Conservation (phyloP, 2,329 filamentous ascomycete species). For the Diplodia seriata region DNA sequence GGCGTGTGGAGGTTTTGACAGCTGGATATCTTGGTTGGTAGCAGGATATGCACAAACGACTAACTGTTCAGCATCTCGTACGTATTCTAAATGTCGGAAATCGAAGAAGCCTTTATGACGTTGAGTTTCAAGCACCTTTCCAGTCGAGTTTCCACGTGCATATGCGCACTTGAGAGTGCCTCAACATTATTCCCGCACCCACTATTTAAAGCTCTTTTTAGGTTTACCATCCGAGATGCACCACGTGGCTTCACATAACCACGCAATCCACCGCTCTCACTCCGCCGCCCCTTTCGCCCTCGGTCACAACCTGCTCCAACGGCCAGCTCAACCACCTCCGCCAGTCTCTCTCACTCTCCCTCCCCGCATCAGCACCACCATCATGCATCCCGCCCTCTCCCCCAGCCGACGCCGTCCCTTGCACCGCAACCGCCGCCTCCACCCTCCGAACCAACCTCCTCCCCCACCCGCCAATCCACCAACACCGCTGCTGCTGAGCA, state of each 20-base stretch:
- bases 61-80: background rate
- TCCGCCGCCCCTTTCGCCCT: background rate
- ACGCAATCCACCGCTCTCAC: slow-evolving; percentile 12
- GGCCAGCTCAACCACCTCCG: slow-evolving; percentile 32
- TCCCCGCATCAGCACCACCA: background rate
- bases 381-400: background rate
- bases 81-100: background rate
- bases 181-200: background rate
- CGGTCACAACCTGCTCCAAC: slow-evolving; percentile 28
- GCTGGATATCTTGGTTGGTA: background rate
- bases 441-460: slow-evolving; percentile 25
- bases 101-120: background rate
- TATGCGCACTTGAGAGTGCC: background rate
- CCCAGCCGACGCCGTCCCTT: background rate
- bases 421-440: slow-evolving; percentile 2
- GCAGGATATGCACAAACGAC: background rate
- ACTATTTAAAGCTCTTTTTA: background rate
- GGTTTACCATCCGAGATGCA: background rate
- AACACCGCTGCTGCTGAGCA: background rate
- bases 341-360: slow-evolving; percentile 2
- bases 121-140: background rate
- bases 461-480: slow-evolving; percentile 30
- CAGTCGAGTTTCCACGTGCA: background rate
- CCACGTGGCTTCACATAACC: slow-evolving; percentile 9
- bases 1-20: background rate